Evolutionary conservation across 2,329 filamentous ascomycete species (phyloP).

Genomic region (Penicillium sp.): DNA sequence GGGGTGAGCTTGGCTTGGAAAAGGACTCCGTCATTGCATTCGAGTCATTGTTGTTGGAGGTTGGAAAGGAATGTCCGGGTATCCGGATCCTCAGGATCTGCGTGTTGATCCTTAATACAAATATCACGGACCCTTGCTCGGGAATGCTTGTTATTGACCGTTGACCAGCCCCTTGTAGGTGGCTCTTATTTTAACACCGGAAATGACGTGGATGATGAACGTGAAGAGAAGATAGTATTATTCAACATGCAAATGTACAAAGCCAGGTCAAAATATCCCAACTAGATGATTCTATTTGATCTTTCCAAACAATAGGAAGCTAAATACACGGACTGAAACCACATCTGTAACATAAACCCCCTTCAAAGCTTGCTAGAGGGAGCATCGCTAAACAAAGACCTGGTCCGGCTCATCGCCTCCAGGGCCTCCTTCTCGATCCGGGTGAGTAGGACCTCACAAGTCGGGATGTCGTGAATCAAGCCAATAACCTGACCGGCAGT

Average conservation of each 20-base stretch:
- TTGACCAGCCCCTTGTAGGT: neutral
- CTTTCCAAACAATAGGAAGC: neutral
- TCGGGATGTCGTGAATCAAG: constrained; percentile 78
- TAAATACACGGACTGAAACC: neutral
- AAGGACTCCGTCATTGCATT: neutral
- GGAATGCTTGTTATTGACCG: constrained; percentile 3
- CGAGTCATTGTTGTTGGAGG: neutral
- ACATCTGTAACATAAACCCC: neutral
- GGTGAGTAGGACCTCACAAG: constrained; percentile 64
- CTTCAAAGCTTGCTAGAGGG: constrained; percentile 56
- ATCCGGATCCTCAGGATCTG: constrained; percentile 5
- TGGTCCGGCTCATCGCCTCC: constrained; percentile 60
- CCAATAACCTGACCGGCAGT: constrained; percentile 95
- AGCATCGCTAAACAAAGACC: constrained; percentile 50
- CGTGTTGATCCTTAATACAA: constrained; percentile 2
- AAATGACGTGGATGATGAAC: neutral
- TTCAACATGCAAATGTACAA: neutral
- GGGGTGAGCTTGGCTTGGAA: neutral
- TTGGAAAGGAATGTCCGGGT: neutral
- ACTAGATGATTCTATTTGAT: neutral
- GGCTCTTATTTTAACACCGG: neutral
- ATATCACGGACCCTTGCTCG: neutral
- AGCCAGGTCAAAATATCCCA: neutral
- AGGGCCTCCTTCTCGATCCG: constrained; percentile 77
- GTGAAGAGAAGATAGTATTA: neutral